Evolutionary conservation across 2,329 filamentous ascomycete genomes (phyloP).

Genomic region (Monilinia polystroma): DNA sequence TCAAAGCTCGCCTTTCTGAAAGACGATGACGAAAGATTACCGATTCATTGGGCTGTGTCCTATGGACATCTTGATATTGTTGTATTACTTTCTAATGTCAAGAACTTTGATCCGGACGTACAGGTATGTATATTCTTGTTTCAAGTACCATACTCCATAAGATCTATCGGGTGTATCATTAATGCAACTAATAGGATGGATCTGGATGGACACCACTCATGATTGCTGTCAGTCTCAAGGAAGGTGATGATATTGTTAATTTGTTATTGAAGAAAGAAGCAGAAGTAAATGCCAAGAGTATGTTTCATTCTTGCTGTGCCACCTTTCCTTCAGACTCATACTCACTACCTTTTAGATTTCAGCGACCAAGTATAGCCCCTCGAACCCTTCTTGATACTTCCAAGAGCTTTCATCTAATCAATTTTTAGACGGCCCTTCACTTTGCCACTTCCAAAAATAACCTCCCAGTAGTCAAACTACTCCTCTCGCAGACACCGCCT

Average conservation of each 20-base stretch:
- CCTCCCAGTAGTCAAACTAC: slow-evolving; percentile 72
- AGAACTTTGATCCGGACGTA: slow-evolving; percentile 79
- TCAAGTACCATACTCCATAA: neutral
- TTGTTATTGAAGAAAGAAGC: slow-evolving; percentile 68
- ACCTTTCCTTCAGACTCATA: neutral
- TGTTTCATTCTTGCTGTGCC: slow-evolving; percentile 24
- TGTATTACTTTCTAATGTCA: slow-evolving; percentile 65
- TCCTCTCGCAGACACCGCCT: slow-evolving; percentile 67
- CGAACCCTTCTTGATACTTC: slow-evolving; percentile 9
- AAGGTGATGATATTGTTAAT: slow-evolving; percentile 66
- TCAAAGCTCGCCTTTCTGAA: slow-evolving; percentile 69
- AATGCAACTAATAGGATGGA: slow-evolving; percentile 54
- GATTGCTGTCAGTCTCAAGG: slow-evolving; percentile 74
- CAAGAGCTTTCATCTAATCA: slow-evolving; percentile 16
- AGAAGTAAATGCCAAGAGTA: slow-evolving; percentile 72
- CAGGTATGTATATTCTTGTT: slow-evolving; percentile 52
- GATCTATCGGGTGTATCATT: neutral
- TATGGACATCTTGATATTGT: slow-evolving; percentile 77
- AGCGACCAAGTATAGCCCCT: slow-evolving; percentile 57
- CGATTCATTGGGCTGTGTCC: slow-evolving; percentile 92
- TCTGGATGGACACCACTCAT: slow-evolving; percentile 82
- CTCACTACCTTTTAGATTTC: slow-evolving; percentile 49
- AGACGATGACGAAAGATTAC: slow-evolving; percentile 85
- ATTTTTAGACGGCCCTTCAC: slow-evolving; percentile 74
- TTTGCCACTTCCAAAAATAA: slow-evolving; percentile 90